Conservation (phyloP, 208 protist species). For the Angomonas deanei region DNA sequence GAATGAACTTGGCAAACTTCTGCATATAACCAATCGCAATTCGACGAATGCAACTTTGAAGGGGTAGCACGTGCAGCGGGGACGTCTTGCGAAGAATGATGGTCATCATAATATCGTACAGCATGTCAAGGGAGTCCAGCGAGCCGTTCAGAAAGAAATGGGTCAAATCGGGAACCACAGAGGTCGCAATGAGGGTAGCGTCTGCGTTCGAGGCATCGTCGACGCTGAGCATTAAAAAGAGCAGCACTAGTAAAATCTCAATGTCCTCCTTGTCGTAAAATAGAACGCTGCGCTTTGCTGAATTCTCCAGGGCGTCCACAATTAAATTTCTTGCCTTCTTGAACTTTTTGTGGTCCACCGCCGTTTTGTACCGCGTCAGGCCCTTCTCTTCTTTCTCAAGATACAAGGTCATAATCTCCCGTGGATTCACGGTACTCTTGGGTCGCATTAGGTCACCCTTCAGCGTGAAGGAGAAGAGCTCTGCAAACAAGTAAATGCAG, state of each 20-base stretch:
- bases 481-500: conserved; percentile 80
- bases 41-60: conserved; percentile 73
- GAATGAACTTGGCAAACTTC: conserved; percentile 66
- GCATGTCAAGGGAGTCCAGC: conserved; percentile 73
- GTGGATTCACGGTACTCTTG: conserved; percentile 32
- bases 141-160: conserved; percentile 72
- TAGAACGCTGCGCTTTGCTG: conserved; percentile 66
- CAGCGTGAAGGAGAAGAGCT: conserved; percentile 83
- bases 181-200: conserved; percentile 47
- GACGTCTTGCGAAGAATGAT: conserved; percentile 69
- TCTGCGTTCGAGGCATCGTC: conserved; percentile 79
- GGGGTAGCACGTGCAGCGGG: conserved; percentile 77
- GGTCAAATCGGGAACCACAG: conserved; percentile 58
- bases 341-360: conserved; percentile 49
- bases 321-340: conserved; percentile 78
- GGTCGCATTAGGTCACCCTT: conserved; percentile 38
- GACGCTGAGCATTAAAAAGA: conserved; percentile 78
- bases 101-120: conserved; percentile 81
- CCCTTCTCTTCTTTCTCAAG: conserved; percentile 58
- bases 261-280: conserved; percentile 83
- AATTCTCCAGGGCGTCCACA: conserved; percentile 69
- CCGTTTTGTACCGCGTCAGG: conserved; percentile 66
- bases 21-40: conserved; percentile 72
- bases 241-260: conserved; percentile 67
- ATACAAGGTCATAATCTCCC: conserved; percentile 53